These are phyloP conservation scores for Candida palmyrensis DNA, from an alignment of 805 yeast species.

Conservation along the genomic window DNA sequence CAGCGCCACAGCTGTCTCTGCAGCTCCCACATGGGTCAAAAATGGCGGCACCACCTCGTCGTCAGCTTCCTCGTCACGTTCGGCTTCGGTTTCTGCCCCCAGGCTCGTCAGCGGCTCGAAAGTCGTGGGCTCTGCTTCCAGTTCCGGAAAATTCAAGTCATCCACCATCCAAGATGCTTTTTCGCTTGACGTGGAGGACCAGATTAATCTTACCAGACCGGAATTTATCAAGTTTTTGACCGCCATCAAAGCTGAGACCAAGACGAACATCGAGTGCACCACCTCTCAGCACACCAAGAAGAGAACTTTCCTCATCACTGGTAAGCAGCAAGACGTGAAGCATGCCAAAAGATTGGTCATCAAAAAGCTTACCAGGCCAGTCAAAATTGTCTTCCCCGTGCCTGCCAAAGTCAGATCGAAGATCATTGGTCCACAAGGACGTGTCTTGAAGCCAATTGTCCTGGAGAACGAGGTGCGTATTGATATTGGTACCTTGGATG, in stretches of 20 bases:
- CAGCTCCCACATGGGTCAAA: conserved; percentile 32
- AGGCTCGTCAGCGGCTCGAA: conserved; percentile 7
- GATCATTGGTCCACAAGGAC: conserved; percentile 86
- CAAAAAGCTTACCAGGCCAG: conserved; percentile 73
- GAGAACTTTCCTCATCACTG: conserved; percentile 80
- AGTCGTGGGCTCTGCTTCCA: conserved; percentile 10
- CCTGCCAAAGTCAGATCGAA: conserved; percentile 76
- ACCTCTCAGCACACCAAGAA: conserved; percentile 68
- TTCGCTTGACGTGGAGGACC: conserved; percentile 65
- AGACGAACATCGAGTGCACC: conserved; percentile 77
- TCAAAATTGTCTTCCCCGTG: conserved; percentile 51
- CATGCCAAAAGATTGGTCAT: conserved; percentile 72
- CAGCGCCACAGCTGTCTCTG: conserved; percentile 30
- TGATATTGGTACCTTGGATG: conserved; percentile 48
- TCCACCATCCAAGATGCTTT: conserved; percentile 74
- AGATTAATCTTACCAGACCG: conserved; percentile 53
- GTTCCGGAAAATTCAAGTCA: conserved; percentile 37
- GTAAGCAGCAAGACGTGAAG: conserved; percentile 60
- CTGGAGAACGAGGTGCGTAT: conserved; percentile 63
- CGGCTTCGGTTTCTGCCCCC: conserved; percentile 13
- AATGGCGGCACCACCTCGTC: conserved; percentile 13
- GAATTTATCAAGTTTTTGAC: conserved; percentile 67
- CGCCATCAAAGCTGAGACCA: conserved; percentile 52
- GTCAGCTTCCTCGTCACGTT: conserved; percentile 8
- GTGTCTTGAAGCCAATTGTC: conserved; percentile 71